Percentiles rank a stretch among this genome's conserved stretches.
Conservation (phyloP, 768 basidiomycete species). For the Gymnopilus junonius region DNA sequence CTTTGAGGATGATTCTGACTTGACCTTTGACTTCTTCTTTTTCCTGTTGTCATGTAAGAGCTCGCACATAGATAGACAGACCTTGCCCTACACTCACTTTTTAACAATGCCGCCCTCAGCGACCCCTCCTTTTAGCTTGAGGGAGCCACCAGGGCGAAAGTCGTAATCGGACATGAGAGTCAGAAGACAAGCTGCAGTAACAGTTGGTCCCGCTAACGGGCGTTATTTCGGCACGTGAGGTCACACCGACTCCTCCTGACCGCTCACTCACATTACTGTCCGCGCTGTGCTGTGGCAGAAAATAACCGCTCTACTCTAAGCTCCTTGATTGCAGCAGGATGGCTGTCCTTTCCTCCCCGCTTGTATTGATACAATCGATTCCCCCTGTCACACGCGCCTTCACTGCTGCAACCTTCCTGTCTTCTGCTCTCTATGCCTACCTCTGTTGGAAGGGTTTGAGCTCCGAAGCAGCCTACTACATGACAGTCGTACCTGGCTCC, state of each 20-base stretch:
- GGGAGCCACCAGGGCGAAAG: slow-evolving; percentile 83
- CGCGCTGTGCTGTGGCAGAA: slow-evolving; percentile 14
- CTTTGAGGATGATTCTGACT: slow-evolving; percentile 51
- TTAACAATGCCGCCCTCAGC: slow-evolving; percentile 81
- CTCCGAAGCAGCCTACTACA: slow-evolving; percentile 57
- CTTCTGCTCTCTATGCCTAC: slow-evolving; percentile 67
- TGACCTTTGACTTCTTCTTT: slow-evolving; percentile 82
- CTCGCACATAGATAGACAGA: slow-evolving; percentile 13
- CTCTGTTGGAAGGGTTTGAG: slow-evolving; percentile 55
- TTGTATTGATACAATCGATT: slow-evolving; percentile 69
- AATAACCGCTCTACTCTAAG: slow-evolving; percentile 12
- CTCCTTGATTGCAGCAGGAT: slow-evolving; percentile 41
- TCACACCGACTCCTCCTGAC: slow-evolving; percentile 1
- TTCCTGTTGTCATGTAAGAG: slow-evolving; percentile 52
- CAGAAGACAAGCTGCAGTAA: slow-evolving; percentile 13
- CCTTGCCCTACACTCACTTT: slow-evolving; percentile 56
- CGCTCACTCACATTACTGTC: background rate
- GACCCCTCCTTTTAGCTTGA: slow-evolving; percentile 88
- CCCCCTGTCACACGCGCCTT: slow-evolving; percentile 82
- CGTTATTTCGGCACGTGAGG: slow-evolving; percentile 12
- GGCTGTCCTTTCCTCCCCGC: slow-evolving; percentile 77
- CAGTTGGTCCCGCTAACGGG: background rate
- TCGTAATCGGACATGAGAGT: slow-evolving; percentile 80
- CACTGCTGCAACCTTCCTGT: slow-evolving; percentile 60
- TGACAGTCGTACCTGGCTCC: slow-evolving; percentile 81